These are phyloP conservation scores for Bruguiera hainesii DNA, from an alignment of 441 rosid genomes.

Conservation along the genomic window DNA sequence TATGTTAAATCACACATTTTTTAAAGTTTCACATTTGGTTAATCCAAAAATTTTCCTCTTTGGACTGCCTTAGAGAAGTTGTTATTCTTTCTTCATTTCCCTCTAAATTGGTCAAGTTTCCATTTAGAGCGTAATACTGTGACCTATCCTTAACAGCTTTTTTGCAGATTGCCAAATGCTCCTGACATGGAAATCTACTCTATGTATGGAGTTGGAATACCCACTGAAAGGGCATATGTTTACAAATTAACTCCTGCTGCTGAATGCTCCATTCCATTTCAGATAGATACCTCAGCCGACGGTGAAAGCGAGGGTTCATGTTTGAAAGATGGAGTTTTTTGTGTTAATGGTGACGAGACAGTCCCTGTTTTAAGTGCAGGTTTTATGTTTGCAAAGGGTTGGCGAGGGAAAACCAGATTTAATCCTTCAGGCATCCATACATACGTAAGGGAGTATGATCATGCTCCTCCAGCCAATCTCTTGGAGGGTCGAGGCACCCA, in stretches of 20 bases:
- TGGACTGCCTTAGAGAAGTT: too few species aligned
- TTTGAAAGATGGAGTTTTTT: conserved; percentile 44
- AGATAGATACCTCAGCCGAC: conserved; percentile 40
- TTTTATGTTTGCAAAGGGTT: conserved; percentile 70
- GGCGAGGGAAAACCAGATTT: conserved; percentile 67
- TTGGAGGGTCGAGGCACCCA: conserved; percentile 47
- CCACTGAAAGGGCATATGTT: conserved; percentile 56
- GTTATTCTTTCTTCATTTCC: too few species aligned
- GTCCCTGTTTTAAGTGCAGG: conserved; percentile 61
- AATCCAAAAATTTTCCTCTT: too few species aligned
- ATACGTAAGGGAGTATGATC: conserved; percentile 47
- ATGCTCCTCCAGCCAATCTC: conserved; percentile 41
- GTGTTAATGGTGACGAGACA: conserved; percentile 56
- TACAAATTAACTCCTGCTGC: conserved; percentile 38
- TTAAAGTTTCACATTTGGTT: too few species aligned
- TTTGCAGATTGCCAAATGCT: conserved; percentile 58
- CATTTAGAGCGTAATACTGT: too few species aligned
- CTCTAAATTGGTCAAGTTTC: too few species aligned
- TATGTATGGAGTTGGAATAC: conserved; percentile 63
- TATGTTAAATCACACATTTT: too few species aligned
- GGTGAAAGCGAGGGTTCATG: conserved; percentile 33
- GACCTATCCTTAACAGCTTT: not conserved
- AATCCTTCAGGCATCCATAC: conserved; percentile 50
- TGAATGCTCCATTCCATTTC: conserved; percentile 50
- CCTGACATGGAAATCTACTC: conserved; percentile 64